Evolutionary conservation across 768 basidiomycete species (phyloP), one percentile per base, ranked within the genome.

Genomic region (Mycena galopus): DNA sequence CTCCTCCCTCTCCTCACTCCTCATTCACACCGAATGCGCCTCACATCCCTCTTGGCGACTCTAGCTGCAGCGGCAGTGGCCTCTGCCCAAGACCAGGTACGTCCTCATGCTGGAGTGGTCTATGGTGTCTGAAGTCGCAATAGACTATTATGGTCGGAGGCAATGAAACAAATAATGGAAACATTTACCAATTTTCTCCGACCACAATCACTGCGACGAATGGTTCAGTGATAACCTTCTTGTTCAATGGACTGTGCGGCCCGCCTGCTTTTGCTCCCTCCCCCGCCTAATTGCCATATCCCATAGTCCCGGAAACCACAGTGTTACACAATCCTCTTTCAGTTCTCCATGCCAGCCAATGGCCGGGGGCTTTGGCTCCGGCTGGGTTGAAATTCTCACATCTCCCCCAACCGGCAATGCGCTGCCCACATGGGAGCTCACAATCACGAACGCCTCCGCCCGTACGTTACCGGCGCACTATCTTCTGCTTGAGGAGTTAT

Each of bases 321-420:
- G 51, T 21, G 21, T 66, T 37, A 57, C 65, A 3, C 65, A 66
- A 1, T 53, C 64, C 9, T 10, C 42, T 29, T 62, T 47, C 3
- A 29, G 10, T 2, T 29, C 4, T 17, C 89, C 89, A 1, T 90
- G 88, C 73, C 77, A 82, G 66, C 86, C 86, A 12, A 12, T 83
- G 47, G 37, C 73, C 0, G 83, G 83, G n/a, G 89, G 89, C 17
- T 89, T 89, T 65, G 87, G 89, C 80, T 90, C 90, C 23, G 89
- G 89, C 30, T 88, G 82, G 82, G 79, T 89, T 42, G 42, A 47
- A n/a, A 47, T 83, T 86, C 32, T 23, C 57, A 16, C 70, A 64
- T 50, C 75, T 16, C 77, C 71, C 65, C 71, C 70, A n/a, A 47
- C 14, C 25, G 32, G 39, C 73, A 44, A 12, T 19, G 0, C 63